A percentile compares a stretch with the other conserved stretches of the same genome.
Conservation (phyloP, 805 yeast genomes). For the Yamadazyma ubonensis region DNA sequence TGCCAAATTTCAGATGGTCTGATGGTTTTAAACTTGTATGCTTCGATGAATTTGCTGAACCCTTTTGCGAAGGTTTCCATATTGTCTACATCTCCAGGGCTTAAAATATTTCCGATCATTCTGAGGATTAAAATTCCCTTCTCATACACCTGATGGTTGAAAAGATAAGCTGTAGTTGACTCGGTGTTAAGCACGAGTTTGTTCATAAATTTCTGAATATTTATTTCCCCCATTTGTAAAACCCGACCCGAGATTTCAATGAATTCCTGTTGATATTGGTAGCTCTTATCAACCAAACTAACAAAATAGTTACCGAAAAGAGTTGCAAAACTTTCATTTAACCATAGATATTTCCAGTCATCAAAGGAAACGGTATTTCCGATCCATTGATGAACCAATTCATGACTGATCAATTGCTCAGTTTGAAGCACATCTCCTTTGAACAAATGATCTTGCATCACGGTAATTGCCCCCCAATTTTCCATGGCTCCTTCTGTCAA, state of each 20-base stretch:
- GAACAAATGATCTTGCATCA: conserved; percentile 50
- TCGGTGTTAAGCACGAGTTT: conserved; percentile 20
- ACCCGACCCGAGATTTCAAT: conserved; percentile 21
- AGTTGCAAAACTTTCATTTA: conserved; percentile 78
- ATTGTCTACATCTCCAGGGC: conserved; percentile 9
- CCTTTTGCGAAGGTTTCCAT: conserved; percentile 12
- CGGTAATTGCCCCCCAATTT: conserved; percentile 68
- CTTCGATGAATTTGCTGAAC: conserved; percentile 21
- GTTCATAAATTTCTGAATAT: conserved; percentile 32
- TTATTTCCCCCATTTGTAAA: conserved; percentile 6
- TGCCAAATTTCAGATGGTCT: conserved; percentile 57
- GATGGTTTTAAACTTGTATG: conserved; percentile 36
- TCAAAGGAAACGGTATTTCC: conserved; percentile 69
- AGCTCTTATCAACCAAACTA: conserved; percentile 10
- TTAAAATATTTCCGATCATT: conserved; percentile 43
- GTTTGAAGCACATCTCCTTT: conserved; percentile 30
- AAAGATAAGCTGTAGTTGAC: conserved; percentile 41
- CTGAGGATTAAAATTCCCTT: conserved; percentile 58
- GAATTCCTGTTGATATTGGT: conserved; percentile 25
- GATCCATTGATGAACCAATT: conserved; percentile 77
- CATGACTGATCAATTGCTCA: conserved; percentile 65
- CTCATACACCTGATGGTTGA: conserved; percentile 51
- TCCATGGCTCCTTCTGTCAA: conserved; percentile 80
- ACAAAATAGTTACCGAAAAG: conserved; percentile 53
- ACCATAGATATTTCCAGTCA: conserved; percentile 68